A percentile compares a stretch with the other conserved stretches of the same genome.
Conservation (phyloP, 1,284 basidiomycete species). For the Apiotrichum montevideense region DNA sequence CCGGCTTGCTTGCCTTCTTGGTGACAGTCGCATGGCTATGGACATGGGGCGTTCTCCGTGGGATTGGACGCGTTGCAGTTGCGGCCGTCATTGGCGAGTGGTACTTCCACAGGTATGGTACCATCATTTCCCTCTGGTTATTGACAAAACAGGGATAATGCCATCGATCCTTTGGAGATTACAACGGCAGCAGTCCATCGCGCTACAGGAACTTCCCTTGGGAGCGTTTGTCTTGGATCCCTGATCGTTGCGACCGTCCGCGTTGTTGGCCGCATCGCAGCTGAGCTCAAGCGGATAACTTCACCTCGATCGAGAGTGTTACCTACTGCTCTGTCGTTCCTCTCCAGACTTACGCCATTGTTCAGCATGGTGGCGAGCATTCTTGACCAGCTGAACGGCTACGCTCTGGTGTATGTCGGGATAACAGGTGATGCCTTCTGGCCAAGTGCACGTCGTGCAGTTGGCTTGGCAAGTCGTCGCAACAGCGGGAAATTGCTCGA, state of each 20-base stretch:
- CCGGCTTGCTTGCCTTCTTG: slow-evolving; percentile 70
- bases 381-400: slow-evolving; percentile 69
- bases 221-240: slow-evolving; percentile 68
- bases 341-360: slow-evolving; percentile 43
- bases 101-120: slow-evolving; percentile 74
- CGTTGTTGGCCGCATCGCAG: slow-evolving; percentile 35
- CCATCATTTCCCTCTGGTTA: not conserved
- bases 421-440: slow-evolving; percentile 80
- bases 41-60: slow-evolving; percentile 83
- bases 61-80: slow-evolving; percentile 68
- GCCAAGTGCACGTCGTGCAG: slow-evolving; percentile 63
- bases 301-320: slow-evolving; percentile 33
- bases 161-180: slow-evolving; percentile 53
- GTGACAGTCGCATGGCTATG: slow-evolving; percentile 73
- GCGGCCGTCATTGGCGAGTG: slow-evolving; percentile 82
- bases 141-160: slow-evolving; percentile 31
- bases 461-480: slow-evolving; percentile 45
- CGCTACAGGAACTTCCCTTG: slow-evolving; percentile 71
- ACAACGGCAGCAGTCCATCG: slow-evolving; percentile 73
- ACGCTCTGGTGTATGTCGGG: slow-evolving; percentile 77
- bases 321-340: slow-evolving; percentile 48
- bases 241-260: slow-evolving; percentile 67
- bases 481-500: slow-evolving; percentile 43
- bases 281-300: slow-evolving; percentile 33
- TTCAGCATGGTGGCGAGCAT: slow-evolving; percentile 53